Base-by-base conservation (phyloP, 805 yeast species). In the Teunomyces aglyptinius region DNA sequence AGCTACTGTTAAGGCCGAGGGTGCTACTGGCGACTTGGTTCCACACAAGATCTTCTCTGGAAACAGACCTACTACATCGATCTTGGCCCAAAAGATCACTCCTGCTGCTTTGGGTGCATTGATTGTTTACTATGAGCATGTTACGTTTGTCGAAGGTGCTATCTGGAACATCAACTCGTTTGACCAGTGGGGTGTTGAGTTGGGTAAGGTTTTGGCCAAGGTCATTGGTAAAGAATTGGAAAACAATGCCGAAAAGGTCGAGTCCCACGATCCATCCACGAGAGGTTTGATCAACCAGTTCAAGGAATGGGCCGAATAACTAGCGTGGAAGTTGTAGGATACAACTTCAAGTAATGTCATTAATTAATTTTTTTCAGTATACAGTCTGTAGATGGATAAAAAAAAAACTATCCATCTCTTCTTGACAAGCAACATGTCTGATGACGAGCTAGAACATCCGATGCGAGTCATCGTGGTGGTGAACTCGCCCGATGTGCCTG, bases 181-280 rank as follows among this genome's bases (percentile, higher is more conserved):
- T 67, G 99, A 94, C 78, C 99, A 94, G 79, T 94, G 98, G 96
- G 99, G 99, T 73, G 99, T 94, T 63, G 99, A 94, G 77, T 86
- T 94, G 61, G 99, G 99, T 70, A 94, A 94, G 77, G 95, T 86
- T 45, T 82, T 94, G 66, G 99, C 99, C 65, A 94, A 94, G 84
- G 94, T 80, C 49, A 92, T 94, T 63, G 92, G 95, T 61, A 80
- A 80, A 60, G 97, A 94, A 75, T 83, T 94, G 65, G 87, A 86
- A 59, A 81, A 78, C 64, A 60, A 73, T 26, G 64, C 68, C 39
- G 70, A 73, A 46, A 55, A 57, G 48, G 83, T 86, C 46, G 65
- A 73, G 29, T 64, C 82, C 50, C 99, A 94, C 71, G 99, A 94
- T 67, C 84, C 85, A 33, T 87, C 96, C 41, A 94, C 99, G 59